Conservation (phyloP, 2,329 filamentous ascomycete genomes). For the Neopestalotiopsis sp. region DNA sequence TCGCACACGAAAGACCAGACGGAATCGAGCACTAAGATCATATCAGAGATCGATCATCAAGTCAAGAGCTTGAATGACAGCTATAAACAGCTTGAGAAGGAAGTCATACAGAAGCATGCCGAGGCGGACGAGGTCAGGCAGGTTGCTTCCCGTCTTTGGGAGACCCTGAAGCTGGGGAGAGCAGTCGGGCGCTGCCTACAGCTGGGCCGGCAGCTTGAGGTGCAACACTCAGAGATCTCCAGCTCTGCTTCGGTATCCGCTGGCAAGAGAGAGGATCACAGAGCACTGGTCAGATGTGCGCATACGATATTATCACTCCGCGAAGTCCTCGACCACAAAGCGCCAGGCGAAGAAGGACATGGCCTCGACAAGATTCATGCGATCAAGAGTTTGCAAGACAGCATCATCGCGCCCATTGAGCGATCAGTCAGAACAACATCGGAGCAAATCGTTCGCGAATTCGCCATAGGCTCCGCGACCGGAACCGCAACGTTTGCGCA, state of each 20-base stretch:
- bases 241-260: slow-evolving; percentile 40
- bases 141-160: slow-evolving; percentile 79
- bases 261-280: slow-evolving; percentile 70
- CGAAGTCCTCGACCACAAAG: slow-evolving; percentile 72
- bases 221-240: slow-evolving; percentile 77
- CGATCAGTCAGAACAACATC: slow-evolving; percentile 73
- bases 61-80: slow-evolving; percentile 81
- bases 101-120: slow-evolving; percentile 85
- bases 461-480: slow-evolving; percentile 68
- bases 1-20: slow-evolving; percentile 78
- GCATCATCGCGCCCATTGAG: slow-evolving; percentile 75
- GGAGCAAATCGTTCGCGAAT: slow-evolving; percentile 82
- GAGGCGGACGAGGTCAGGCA: slow-evolving; percentile 82
- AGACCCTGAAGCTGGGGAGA: slow-evolving; percentile 77
- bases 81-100: slow-evolving; percentile 83
- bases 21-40: slow-evolving; percentile 72
- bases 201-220: slow-evolving; percentile 83
- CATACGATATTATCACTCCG: slow-evolving; percentile 79
- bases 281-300: slow-evolving; percentile 80
- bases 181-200: slow-evolving; percentile 80
- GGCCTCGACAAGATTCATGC: slow-evolving; percentile 77
- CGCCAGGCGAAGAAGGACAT: slow-evolving; percentile 74
- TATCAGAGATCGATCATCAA: slow-evolving; percentile 79
- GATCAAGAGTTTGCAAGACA: slow-evolving; percentile 71
- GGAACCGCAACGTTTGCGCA: slow-evolving; percentile 63